phyloP scores from a whole-genome alignment of 305 asterid genomes.

The Fraxinus sp. region DNA sequence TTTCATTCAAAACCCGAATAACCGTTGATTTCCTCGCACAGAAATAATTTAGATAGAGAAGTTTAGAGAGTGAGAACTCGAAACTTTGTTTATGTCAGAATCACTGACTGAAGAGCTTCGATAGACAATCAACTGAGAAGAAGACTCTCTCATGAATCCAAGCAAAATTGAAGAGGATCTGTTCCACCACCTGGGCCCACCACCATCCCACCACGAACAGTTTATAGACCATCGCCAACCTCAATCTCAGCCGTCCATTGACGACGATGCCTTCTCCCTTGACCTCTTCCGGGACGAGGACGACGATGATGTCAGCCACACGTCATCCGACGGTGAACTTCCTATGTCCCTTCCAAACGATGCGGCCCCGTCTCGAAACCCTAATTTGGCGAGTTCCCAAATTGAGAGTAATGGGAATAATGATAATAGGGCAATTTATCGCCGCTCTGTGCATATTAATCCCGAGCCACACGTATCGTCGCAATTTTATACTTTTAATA shows the following conservation, averaged over 20 bases:
- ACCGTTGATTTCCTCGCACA: not conserved
- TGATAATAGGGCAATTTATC: slow-evolving; percentile 25
- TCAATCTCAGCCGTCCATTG: slow-evolving; percentile 52
- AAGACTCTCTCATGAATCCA: slow-evolving; percentile 44
- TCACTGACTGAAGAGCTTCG: not conserved
- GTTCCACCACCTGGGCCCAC: slow-evolving; percentile 50
- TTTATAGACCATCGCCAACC: slow-evolving; percentile 24
- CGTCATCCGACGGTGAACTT: slow-evolving; percentile 63
- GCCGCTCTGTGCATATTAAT: slow-evolving; percentile 35
- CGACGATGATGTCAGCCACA: slow-evolving; percentile 67
- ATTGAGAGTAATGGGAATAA: not conserved
- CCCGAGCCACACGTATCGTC: slow-evolving; percentile 82
- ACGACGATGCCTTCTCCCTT: slow-evolving; percentile 63
- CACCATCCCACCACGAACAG: slow-evolving; percentile 33
- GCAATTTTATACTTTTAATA: slow-evolving; percentile 86
- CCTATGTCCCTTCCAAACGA: not conserved
- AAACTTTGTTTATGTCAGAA: not conserved
- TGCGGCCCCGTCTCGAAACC: slow-evolving; percentile 29
- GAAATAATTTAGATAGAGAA: not conserved
- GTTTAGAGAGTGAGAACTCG: not conserved
- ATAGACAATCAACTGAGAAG: not conserved
- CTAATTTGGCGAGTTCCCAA: slow-evolving; percentile 28
- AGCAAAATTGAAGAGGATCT: slow-evolving; percentile 78
- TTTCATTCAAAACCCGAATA: too few relatives aligned
- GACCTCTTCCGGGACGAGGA: slow-evolving; percentile 85